phyloP scores from a whole-genome alignment of 371 early-diverging fungal genomes.

The Gilbertella persicaria region DNA sequence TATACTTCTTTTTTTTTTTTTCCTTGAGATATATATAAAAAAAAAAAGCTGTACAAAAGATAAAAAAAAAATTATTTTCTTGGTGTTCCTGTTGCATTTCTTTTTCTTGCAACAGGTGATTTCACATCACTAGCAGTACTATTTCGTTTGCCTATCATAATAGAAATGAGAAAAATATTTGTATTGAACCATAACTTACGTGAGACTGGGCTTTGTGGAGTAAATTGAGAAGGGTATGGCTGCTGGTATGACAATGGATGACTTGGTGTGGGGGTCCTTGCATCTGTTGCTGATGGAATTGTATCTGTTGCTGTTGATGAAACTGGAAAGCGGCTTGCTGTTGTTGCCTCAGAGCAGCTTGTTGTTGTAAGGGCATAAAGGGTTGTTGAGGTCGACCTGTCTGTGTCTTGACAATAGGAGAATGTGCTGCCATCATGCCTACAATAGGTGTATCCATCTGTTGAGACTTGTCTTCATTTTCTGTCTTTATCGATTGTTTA shows the following conservation, averaged over 20 bases:
- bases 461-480: constrained; percentile 16
- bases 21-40: no score
- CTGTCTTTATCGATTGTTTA: constrained; percentile 17
- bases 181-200: constrained; percentile 9
- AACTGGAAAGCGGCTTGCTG: constrained; percentile 18
- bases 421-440: constrained; percentile 8
- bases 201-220: constrained; percentile 22
- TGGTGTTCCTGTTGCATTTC: constrained; percentile 3
- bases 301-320: constrained; percentile 20
- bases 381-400: constrained; percentile 9
- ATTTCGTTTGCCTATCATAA: constrained; percentile 18
- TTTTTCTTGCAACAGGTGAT: constrained; percentile 23
- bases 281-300: constrained; percentile 10
- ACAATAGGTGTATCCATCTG: constrained; percentile 3
- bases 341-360: constrained; percentile 22
- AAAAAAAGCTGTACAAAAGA: background rate
- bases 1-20: no score
- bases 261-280: constrained; percentile 7
- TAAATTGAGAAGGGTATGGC: constrained; percentile 21
- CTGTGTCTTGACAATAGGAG: constrained; percentile 33
- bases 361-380: constrained; percentile 15
- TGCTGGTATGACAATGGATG: constrained; percentile 7
- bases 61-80: constrained; percentile 1
- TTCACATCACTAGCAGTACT: constrained; percentile 20
- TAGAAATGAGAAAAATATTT: background rate